Evolutionary conservation across 2,329 filamentous ascomycete genomes (phyloP), one percentile per base, ranked within the genome.

Genomic region (Elsinoe batatas): DNA sequence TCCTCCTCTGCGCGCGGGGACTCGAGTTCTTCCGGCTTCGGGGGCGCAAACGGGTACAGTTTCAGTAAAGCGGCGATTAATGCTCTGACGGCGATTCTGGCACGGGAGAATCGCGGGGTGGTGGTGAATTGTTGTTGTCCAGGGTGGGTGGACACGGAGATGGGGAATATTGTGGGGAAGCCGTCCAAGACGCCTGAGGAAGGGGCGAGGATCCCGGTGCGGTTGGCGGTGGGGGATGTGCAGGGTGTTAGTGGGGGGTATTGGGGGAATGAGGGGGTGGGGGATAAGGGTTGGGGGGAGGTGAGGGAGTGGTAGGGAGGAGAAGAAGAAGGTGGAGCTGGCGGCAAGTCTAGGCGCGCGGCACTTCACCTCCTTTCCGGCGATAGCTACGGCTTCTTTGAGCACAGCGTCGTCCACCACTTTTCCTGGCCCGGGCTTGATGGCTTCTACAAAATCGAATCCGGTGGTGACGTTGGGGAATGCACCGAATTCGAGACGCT

Each of bases 51-150:
- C 36, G 61, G 60, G 56, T 71, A 71, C 59, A 60, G 57, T 44
- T 60, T 71, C 43, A 66, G 66, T 46, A 71, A 71, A 60, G 64
- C 67, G 12, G 63, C 64, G n/a, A 57, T 70, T 20, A 68, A 67
- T 20, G 64, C 65, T 7, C 54, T 66, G 37, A 70, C 68, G 7
- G 47, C 57, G 3, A 62, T 70, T 37, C 61, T 71, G 13, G 65
- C 67, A 2, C 58, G 60, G 12, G 60, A 69, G 50, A 58, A 65
- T 11, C 33, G 17, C 5, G 60, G 58, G 0, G 12, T 68, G 15
- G 53, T 65, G 5, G 64, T 71, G 55, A 72, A 72, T 50, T 62
- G 60, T 55, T 71, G 69, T 51, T 70, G 68, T 63, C 68, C 69
- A 8, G 70, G 69, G 7, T 69, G 67, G 66, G 63, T 69, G 3